These are phyloP conservation scores for Calcarisporium arbuscula DNA, from an alignment of 2,329 filamentous ascomycete species.

Conservation along the genomic window DNA sequence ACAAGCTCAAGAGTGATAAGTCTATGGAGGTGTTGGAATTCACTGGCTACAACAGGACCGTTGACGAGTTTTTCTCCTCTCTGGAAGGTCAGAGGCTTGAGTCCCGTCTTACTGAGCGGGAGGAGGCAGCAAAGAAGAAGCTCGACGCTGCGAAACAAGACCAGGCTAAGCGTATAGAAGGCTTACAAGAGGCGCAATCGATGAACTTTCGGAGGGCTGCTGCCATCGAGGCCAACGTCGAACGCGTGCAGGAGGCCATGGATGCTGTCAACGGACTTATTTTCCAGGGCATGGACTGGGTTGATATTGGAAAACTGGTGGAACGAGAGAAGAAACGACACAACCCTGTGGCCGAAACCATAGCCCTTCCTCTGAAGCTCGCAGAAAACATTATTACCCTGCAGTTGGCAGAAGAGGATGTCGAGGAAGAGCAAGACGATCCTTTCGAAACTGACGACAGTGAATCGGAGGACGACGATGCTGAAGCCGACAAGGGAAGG, in stretches of 20 bases:
- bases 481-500: slow-evolving; percentile 25
- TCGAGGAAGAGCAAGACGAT: slow-evolving; percentile 40
- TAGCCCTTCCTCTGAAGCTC: slow-evolving; percentile 81
- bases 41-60: slow-evolving; percentile 82
- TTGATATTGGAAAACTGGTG: slow-evolving; percentile 80
- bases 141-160: slow-evolving; percentile 79
- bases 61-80: slow-evolving; percentile 96
- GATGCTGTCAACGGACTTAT: slow-evolving; percentile 90
- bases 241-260: slow-evolving; percentile 86
- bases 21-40: slow-evolving; percentile 66
- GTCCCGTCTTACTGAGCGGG: slow-evolving; percentile 73
- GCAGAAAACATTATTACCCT: slow-evolving; percentile 86
- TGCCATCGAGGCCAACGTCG: slow-evolving; percentile 84
- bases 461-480: slow-evolving; percentile 30
- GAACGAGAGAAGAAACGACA: slow-evolving; percentile 75
- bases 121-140: slow-evolving; percentile 75
- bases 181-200: slow-evolving; percentile 72
- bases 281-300: slow-evolving; percentile 94
- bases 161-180: slow-evolving; percentile 78
- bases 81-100: slow-evolving; percentile 90
- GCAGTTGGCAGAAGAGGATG: slow-evolving; percentile 64
- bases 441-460: slow-evolving; percentile 63
- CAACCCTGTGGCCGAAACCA: slow-evolving; percentile 82
- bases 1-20: slow-evolving; percentile 66
- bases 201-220: slow-evolving; percentile 82